Base-by-base conservation (phyloP, 139 green algal species). In the Penium margaritaceum region DNA sequence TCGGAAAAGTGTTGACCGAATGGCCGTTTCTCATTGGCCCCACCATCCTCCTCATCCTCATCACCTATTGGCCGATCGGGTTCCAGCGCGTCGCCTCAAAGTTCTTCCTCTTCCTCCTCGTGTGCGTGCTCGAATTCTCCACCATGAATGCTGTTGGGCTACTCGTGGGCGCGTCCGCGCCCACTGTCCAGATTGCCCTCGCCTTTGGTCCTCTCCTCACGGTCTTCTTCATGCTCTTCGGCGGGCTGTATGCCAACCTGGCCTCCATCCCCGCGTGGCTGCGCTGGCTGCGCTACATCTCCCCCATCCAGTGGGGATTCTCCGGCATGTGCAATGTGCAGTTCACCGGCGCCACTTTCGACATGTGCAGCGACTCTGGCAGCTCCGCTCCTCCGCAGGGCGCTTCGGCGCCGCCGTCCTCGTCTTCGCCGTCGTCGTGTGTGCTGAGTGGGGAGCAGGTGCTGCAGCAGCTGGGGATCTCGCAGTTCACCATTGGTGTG, bases 51-150 rank as follows among this genome's bases (percentile, higher is more conserved):
- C 90, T 88, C 63, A 72, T 84, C 36, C 63, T 78, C 12, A 81
- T 91, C 55, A 55, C 84, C 15, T 91, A 91, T 70, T 81, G 70
- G 32, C 80, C 85, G 64, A 63, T 88, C 17, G 61, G 77, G 53
- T 87, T 85, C 67, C 80, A 89, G n/a, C 64, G 68, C 21, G 41
- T 30, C 2, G 84, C 64, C 2, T 27, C 38, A 21, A 86, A 81
- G 19, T 88, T 88, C 54, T 84, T 88, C 69, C 67, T 78, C 29
- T 88, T 90, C 57, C 62, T 81, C 33, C 4, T 33, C 39, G 33
- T 87, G 9, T 27, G 60, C 30, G 61, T 87, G 3, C 43, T 87
- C 5, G 69, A 83, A 30, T 83, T 46, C 30, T 57, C 85, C 1
- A 61, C 84, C 3, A 76, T 80, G 73, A 70, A 76, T 37, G 73